Base-by-base conservation (phyloP, 176 grass and related monocot species). In the Oryza australiensis region DNA sequence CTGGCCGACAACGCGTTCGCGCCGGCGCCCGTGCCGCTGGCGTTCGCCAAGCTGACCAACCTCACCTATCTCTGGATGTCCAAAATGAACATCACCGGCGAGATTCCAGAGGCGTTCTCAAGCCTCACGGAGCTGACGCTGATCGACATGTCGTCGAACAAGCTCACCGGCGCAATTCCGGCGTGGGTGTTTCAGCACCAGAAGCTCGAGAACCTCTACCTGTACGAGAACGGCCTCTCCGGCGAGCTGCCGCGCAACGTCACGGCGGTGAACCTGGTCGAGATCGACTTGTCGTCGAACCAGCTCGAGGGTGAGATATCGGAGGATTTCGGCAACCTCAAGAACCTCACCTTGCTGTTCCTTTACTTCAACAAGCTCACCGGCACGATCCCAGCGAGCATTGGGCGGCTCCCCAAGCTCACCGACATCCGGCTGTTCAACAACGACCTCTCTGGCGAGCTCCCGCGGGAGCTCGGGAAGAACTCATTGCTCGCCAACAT, bases 401-500 rank as follows among this genome's bases (percentile, higher is more conserved):
- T 98, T 3, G 92, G 37, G 40, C 79, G 73, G 38, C 83, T 98
- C 0, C 74, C 90, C 13, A 74, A 13, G 7, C 72, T 97, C 41
- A 7, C 0, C 0, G 88, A 91, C 80, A 22, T 94, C 37, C 66
- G 92, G 18, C 11, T 98, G 10, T 94, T 91, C 38, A 7, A 3
- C 11, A 98, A 98, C 81, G 72, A 72, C 2, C 83, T 98, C 10
- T 72, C 86, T 11, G 95, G 95, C 1, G 48, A 51, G 62, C 83
- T 94, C 41, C 95, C 92, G 3, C 60, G 48, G 0, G 85, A 91
- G 60, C 87, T 97, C 26, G 95, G 95, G 48, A 86, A 84, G 32
- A 74, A 92, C 82, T 94, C 95, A 13, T 62, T 32, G 35, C 83
- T 97, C 4, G 24, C 14, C 34, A 89, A 92, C 70, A 5, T 97